Evolutionary conservation across 2,329 filamentous ascomycete genomes (phyloP).

Genomic region (Pestalotiopsis sp.): DNA sequence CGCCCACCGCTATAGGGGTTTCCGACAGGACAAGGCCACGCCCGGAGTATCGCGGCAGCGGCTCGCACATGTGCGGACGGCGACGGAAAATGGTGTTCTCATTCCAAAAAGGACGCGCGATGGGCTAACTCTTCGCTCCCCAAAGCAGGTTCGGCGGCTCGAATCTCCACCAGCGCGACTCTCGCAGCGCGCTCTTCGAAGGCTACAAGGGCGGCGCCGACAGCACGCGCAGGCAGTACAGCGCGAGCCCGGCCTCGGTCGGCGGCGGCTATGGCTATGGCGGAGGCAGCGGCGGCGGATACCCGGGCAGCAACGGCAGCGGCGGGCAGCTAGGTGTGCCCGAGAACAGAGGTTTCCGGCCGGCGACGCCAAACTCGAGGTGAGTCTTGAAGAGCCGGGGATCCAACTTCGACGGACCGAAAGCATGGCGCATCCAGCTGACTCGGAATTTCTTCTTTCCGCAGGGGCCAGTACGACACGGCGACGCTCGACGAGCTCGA

Average conservation of each 20-base stretch:
- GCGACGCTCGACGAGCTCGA: conserved; percentile 91
- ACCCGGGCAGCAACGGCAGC: conserved; percentile 21
- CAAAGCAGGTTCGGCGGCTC: conserved; percentile 64
- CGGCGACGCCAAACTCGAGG: conserved; percentile 72
- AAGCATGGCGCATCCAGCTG: too few relatives aligned
- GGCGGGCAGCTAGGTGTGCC: conserved; percentile 29
- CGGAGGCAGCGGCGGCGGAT: conserved; percentile 25
- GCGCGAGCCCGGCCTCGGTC: conserved; percentile 43
- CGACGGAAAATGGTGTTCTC: not conserved
- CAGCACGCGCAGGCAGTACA: conserved; percentile 41
- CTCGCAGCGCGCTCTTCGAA: conserved; percentile 72
- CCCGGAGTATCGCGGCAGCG: not conserved
- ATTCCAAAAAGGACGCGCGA: too few relatives aligned
- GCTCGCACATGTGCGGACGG: not conserved
- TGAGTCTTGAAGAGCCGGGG: conserved; percentile 28
- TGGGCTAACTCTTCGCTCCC: not conserved
- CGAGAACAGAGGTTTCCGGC: conserved; percentile 49
- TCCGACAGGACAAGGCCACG: not conserved
- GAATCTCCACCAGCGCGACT: conserved; percentile 71
- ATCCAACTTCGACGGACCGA: not conserved
- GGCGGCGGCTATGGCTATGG: conserved; percentile 55
- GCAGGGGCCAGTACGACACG: conserved; percentile 86
- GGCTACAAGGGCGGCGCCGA: conserved; percentile 62
- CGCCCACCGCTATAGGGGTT: not conserved
- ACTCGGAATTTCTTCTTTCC: not conserved